Evolutionary conservation across 768 basidiomycete genomes (phyloP).

Genomic region (Megacollybia marginata): DNA sequence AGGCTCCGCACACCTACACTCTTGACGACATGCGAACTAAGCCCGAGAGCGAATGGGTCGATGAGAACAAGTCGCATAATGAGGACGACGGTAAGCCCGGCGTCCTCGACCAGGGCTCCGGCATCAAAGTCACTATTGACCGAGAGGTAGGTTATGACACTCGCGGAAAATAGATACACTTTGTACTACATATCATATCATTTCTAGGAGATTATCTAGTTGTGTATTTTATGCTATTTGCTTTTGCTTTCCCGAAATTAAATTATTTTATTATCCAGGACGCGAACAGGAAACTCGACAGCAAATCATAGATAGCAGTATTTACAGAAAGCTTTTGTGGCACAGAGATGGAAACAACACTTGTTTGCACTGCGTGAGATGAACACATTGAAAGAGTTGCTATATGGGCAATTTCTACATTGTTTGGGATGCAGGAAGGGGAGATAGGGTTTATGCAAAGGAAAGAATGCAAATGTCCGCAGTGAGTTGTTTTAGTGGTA

Average conservation of each 20-base stretch:
- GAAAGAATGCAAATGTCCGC: neutral
- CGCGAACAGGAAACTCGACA: neutral
- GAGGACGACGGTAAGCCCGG: constrained; percentile 18
- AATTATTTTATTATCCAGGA: too few species aligned
- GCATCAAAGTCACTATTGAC: constrained; percentile 52
- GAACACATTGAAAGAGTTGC: too few species aligned
- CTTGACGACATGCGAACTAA: constrained; percentile 47
- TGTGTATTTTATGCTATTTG: too few species aligned
- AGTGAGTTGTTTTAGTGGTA: constrained; percentile 22
- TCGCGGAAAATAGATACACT: too few species aligned
- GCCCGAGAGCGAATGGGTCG: constrained; percentile 37
- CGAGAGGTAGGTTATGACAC: constrained; percentile 46
- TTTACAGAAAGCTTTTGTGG: neutral
- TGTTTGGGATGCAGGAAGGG: neutral
- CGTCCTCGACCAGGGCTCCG: constrained; percentile 7
- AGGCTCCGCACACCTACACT: constrained; percentile 37
- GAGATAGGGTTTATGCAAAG: neutral
- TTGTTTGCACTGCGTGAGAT: too few species aligned
- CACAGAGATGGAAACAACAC: too few species aligned
- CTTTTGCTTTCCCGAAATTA: too few species aligned
- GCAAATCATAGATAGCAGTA: neutral
- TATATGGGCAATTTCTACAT: too few species aligned
- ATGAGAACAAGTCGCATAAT: constrained; percentile 34
- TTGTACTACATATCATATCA: too few species aligned
- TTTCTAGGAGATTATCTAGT: too few species aligned